Conservation (phyloP, 2,329 filamentous ascomycete species). For the Fusarium burgessii region DNA sequence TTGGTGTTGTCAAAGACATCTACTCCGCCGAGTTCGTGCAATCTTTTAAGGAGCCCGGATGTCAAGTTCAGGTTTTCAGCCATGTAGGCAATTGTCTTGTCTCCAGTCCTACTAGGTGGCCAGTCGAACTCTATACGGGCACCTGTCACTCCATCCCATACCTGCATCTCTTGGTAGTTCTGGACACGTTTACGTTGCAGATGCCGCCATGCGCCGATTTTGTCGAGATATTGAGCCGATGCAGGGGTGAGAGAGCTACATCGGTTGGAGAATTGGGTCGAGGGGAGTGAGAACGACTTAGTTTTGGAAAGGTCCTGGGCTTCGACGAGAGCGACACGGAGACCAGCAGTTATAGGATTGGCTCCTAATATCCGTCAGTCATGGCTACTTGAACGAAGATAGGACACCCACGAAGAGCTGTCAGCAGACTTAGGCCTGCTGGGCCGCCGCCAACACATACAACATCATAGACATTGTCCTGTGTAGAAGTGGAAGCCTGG, state of each 20-base stretch:
- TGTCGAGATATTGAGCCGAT: conserved; percentile 83
- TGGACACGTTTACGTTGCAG: conserved; percentile 80
- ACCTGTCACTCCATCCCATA: conserved; percentile 94
- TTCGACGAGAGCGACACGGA: conserved; percentile 91
- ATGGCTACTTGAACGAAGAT: background rate
- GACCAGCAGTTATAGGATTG: conserved; percentile 77
- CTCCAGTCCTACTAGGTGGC: conserved; percentile 60
- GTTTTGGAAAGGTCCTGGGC: conserved; percentile 83
- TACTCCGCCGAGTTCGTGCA: conserved; percentile 76
- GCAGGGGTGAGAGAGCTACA: conserved; percentile 94
- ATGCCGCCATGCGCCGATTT: conserved; percentile 87
- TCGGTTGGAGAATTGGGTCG: conserved; percentile 86
- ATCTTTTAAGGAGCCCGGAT: conserved; percentile 77
- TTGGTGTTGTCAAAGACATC: conserved; percentile 80
- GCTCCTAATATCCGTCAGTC: conserved; percentile 66
- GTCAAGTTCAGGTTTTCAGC: conserved; percentile 93
- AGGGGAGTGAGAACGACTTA: conserved; percentile 73
- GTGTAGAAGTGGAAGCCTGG: conserved; percentile 57
- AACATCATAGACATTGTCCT: conserved; percentile 87
- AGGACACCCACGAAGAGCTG: conserved; percentile 73
- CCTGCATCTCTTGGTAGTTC: conserved; percentile 95
- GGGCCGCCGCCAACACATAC: conserved; percentile 92
- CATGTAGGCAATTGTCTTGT: conserved; percentile 90
- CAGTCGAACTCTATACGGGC: conserved; percentile 92
- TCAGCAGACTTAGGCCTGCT: conserved; percentile 84